phyloP scores from a whole-genome alignment of 2,329 filamentous ascomycete species.

The Laburnicola sp. region DNA sequence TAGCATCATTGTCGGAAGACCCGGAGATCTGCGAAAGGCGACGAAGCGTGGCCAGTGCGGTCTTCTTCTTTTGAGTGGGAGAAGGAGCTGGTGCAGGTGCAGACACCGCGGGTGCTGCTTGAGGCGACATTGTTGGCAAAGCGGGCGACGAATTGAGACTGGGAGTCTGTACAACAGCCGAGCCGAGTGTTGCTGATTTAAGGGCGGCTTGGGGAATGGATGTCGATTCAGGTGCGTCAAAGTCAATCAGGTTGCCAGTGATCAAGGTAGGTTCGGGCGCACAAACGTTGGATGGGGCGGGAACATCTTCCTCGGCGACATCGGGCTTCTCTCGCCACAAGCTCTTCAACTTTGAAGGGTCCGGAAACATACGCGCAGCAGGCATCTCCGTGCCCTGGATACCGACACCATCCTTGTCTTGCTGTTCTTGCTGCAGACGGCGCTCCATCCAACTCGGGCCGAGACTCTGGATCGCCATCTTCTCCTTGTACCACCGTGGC shows the following conservation, averaged over 20 bases:
- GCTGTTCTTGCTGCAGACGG: slow-evolving; percentile 7
- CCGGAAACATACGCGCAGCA: slow-evolving; percentile 10
- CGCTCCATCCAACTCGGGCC: slow-evolving; percentile 32
- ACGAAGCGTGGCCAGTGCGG: neutral
- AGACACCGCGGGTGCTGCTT: neutral
- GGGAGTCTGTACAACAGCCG: neutral
- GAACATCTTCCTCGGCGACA: neutral
- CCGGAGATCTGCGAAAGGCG: slow-evolving; percentile 16
- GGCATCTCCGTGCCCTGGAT: neutral
- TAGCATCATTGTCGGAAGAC: slow-evolving; percentile 10
- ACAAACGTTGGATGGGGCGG: neutral
- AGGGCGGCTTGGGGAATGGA: neutral
- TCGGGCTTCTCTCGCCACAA: neutral
- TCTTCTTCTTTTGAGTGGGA: neutral
- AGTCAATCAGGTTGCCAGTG: neutral
- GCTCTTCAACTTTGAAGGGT: slow-evolving; percentile 9
- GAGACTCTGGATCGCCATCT: slow-evolving; percentile 33
- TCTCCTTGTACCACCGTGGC: slow-evolving; percentile 61
- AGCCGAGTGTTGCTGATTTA: neutral
- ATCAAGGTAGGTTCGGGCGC: neutral
- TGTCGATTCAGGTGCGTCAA: neutral
- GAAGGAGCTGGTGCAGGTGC: neutral
- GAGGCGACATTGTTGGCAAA: neutral
- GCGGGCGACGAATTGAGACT: neutral
- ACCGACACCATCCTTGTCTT: slow-evolving; percentile 6